Evolutionary conservation across 345 rosid genomes (phyloP), one percentile per base, ranked within the genome.

Genomic region (Trapa incisa): DNA sequence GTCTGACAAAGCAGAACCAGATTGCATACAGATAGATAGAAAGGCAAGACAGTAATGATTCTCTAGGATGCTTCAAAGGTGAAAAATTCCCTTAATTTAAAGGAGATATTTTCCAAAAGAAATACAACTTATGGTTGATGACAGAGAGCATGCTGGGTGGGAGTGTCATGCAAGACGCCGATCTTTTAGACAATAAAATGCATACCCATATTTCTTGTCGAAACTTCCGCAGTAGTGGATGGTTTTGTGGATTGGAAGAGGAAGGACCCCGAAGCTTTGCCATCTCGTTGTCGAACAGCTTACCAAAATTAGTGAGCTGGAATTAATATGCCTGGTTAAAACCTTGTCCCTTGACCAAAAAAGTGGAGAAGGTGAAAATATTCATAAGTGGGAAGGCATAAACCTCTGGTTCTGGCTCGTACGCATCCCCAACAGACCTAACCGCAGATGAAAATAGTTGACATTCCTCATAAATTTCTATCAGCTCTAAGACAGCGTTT

Each of bases 201-300:
- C 80, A 72, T 85, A 89, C 96, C 97, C 98, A 93, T 54, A 91
- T 80, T 42, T 89, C 92, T 73, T 87, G 95, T 69, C 80, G 79
- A 71, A 88, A 88, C 74, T 88, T 91, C 32, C 92, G 86, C 71
- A 90, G 71, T 72, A 85, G 65, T 33, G 65, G 82, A 70, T 84
- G 77, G 71, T 80, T 78, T 72, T 76, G 82, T 2, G 80, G 64
- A 77, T 50, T 72, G 14, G 82, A 79, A 68, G 87, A 72, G 47
- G 86, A 62, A 64, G 68, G 64, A 54, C 85, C 71, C 79, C 81
- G 82, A 67, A 76, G 72, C 75, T 84, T 86, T 64, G 73, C 69
- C 72, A 81, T 75, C 77, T 93, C 91, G 15, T 69, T 71, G 62
- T 78, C 87, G 71, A 90, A 85, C 81, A 84, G 70, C 80, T 86